Evolutionary conservation across 139 green algal genomes (phyloP), one percentile per base, ranked within the genome.

Genomic region (Chlorella sp.): DNA sequence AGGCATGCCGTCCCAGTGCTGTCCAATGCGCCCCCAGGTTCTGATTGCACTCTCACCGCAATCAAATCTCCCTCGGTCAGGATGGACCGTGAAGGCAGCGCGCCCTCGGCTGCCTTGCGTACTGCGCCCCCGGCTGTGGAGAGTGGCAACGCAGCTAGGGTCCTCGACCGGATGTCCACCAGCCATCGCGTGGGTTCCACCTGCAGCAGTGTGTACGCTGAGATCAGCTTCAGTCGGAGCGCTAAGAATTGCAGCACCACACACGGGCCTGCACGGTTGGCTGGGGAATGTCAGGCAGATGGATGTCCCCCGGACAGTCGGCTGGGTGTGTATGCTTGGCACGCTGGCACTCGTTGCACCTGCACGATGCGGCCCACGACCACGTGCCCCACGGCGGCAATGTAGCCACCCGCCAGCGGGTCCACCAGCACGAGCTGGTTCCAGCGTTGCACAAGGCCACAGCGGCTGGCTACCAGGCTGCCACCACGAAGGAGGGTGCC

Each of bases 361-460:
- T 82, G 76, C 26, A 38, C 54, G 9, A 82, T 38, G 24, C 76
- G 51, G 16, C 76, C 76, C 6, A 82, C 76, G 34, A 82, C 54
- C 13, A 82, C 76, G 11, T 82, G 76, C 19, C 76, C 76, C 5
- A 82, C 76, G 19, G 76, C 76, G 7, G 76, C 34, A 22, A 40
- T 44, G 36, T 82, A 82, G 24, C 44, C 51, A 0, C 76, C 76
- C 16, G 76, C 38, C 48, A 82, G 36, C 9, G 76, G 51, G 36
- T 82, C 76, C 20, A 68, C 58, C 32, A 82, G 54, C 54, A 82
- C 76, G 19, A 82, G 76, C 54, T 82, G 76, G 36, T 82, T 82
- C 48, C 58, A 69, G 20, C 76, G 54, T 11, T 69, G 76, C 36
- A 82, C 54, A 1, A 44, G n/a, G 54, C 76, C 76, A 8, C 76